Conservation (phyloP, 768 basidiomycete species). For the Suillus bovinus region DNA sequence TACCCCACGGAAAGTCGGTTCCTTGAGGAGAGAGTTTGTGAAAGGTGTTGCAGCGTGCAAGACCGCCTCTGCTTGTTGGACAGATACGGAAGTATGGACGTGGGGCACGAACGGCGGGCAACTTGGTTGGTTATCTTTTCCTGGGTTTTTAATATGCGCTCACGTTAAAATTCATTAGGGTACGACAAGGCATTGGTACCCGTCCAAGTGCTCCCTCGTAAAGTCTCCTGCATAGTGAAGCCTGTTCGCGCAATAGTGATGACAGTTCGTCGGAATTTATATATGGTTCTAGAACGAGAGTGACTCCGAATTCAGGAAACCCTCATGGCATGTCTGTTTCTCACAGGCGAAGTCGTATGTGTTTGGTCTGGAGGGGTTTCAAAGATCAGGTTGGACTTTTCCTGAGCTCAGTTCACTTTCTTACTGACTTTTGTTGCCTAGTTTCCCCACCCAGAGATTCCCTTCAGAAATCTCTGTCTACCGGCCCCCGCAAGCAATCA, state of each 20-base stretch:
- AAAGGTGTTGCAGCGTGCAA: constrained; percentile 85
- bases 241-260: constrained; percentile 73
- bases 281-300: neutral
- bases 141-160: neutral
- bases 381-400: constrained; percentile 62
- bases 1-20: constrained; percentile 73
- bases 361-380: constrained; percentile 75
- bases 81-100: constrained; percentile 66
- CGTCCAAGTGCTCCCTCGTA: constrained; percentile 73
- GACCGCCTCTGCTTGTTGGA: constrained; percentile 89
- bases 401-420: neutral
- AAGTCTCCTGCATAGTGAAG: constrained; percentile 75
- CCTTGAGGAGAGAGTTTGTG: constrained; percentile 77
- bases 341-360: constrained; percentile 80
- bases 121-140: constrained; percentile 54
- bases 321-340: constrained; percentile 79
- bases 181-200: constrained; percentile 77
- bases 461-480: constrained; percentile 76
- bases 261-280: constrained; percentile 39
- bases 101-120: constrained; percentile 97
- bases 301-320: constrained; percentile 56
- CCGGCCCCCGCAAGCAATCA: constrained; percentile 75
- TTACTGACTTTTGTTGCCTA: constrained; percentile 24
- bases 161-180: constrained; percentile 40
- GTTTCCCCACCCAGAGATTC: constrained; percentile 78